These are phyloP conservation scores for Globisporangium okanoganense DNA, from an alignment of 352 stramenopile genomes.

Conservation along the genomic window DNA sequence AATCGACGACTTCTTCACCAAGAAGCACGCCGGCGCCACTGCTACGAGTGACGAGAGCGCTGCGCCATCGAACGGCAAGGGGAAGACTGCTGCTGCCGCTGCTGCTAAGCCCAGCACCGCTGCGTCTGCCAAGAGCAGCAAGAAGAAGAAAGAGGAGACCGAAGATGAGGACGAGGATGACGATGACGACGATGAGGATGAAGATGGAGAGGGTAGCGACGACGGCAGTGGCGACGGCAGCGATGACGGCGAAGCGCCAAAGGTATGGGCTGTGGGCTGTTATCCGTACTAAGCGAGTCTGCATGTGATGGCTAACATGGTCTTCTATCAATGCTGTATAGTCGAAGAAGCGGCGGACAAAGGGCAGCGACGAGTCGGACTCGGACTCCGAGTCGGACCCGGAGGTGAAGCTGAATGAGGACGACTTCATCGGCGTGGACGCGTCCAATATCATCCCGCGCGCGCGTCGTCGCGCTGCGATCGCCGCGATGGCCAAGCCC, in stretches of 20 bases:
- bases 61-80: slow-evolving; percentile 30
- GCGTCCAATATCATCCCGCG: slow-evolving; percentile 86
- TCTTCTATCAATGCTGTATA: slow-evolving; percentile 6
- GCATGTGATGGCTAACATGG: neutral
- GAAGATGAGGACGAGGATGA: slow-evolving; percentile 52
- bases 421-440: slow-evolving; percentile 82
- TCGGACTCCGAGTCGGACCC: slow-evolving; percentile 62
- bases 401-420: slow-evolving; percentile 82
- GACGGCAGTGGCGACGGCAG: slow-evolving; percentile 29
- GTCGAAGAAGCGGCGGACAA: slow-evolving; percentile 70
- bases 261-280: slow-evolving; percentile 13
- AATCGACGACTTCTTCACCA: slow-evolving; percentile 23
- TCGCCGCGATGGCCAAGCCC: slow-evolving; percentile 61
- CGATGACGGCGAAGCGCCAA: slow-evolving; percentile 37
- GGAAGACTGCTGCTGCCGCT: slow-evolving; percentile 23
- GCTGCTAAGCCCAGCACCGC: slow-evolving; percentile 17
- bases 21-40: slow-evolving; percentile 9
- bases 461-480: slow-evolving; percentile 60
- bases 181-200: slow-evolving; percentile 40
- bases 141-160: slow-evolving; percentile 26
- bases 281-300: neutral
- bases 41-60: slow-evolving; percentile 1
- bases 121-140: slow-evolving; percentile 1
- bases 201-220: slow-evolving; percentile 33
- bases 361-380: slow-evolving; percentile 56